These are phyloP conservation scores for Phlebiopsis gigantea DNA, from an alignment of 768 basidiomycete species.

Conservation along the genomic window DNA sequence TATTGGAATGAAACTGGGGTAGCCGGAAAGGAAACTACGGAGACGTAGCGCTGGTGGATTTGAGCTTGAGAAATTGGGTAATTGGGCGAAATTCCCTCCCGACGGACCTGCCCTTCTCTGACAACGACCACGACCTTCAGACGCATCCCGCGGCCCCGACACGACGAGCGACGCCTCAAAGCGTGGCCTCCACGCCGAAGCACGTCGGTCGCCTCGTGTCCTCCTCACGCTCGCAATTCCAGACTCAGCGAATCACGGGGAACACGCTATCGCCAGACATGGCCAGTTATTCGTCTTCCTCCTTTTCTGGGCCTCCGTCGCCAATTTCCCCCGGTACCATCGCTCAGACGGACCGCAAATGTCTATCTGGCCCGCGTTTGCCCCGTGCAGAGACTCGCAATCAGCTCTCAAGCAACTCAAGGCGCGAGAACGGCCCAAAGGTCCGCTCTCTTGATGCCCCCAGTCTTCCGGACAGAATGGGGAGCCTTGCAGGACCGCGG, in stretches of 20 bases:
- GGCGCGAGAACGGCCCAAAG: constrained; percentile 10
- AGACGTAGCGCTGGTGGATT: not conserved
- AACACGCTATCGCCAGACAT: constrained; percentile 15
- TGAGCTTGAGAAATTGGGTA: not conserved
- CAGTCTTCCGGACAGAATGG: not conserved
- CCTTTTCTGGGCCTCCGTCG: constrained; percentile 15
- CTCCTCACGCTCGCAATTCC: constrained; percentile 14
- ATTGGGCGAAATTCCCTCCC: not conserved
- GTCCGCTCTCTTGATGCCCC: not conserved
- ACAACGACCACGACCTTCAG: not conserved
- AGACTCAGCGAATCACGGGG: constrained; percentile 22
- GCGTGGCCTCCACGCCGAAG: not conserved
- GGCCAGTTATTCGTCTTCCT: constrained; percentile 19
- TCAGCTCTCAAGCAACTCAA: constrained; percentile 12
- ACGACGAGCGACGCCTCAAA: not conserved
- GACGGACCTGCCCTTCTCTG: not conserved
- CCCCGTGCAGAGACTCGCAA: not conserved
- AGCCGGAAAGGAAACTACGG: not conserved
- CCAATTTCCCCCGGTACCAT: no score
- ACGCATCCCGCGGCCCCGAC: not conserved
- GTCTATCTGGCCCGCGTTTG: constrained; percentile 4
- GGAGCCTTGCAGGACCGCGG: not conserved
- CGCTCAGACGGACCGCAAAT: constrained; percentile 10
- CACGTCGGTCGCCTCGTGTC: constrained; percentile 17
- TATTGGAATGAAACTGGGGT: not conserved